phyloP scores from a whole-genome alignment of 768 basidiomycete genomes.

The Trametes meyenii region DNA sequence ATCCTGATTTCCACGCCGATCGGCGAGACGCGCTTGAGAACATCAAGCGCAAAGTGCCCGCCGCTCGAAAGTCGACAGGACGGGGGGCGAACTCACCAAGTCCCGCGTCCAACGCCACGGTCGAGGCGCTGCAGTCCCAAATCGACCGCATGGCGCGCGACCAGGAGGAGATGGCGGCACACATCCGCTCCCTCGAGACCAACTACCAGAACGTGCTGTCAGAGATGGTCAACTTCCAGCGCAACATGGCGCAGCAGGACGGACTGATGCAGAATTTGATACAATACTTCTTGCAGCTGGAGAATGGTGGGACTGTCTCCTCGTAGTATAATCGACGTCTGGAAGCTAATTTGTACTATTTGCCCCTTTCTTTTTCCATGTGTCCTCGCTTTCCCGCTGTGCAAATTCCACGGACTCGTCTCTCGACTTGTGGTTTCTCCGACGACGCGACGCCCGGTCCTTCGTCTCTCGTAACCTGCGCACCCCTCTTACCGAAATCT shows the following conservation, averaged over 20 bases:
- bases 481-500: constrained; percentile 8
- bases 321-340: constrained; percentile 31
- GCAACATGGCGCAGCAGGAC: constrained; percentile 83
- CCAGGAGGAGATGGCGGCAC: constrained; percentile 54
- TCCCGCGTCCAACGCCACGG: constrained; percentile 27
- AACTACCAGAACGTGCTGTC: constrained; percentile 70
- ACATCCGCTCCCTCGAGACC: constrained; percentile 59
- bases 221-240: constrained; percentile 74
- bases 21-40: constrained; percentile 60
- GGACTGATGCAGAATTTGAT: constrained; percentile 80
- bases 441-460: neutral
- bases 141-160: constrained; percentile 49
- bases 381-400: constrained; percentile 30
- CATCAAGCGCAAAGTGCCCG: constrained; percentile 63
- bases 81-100: constrained; percentile 31
- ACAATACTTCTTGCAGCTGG: constrained; percentile 76
- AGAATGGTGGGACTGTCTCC: constrained; percentile 51
- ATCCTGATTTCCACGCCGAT: constrained; percentile 55
- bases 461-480: constrained; percentile 1
- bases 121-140: constrained; percentile 49
- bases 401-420: constrained; percentile 30
- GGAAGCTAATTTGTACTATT: constrained; percentile 41
- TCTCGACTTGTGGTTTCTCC: constrained; percentile 9
- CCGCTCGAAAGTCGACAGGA: constrained; percentile 37
- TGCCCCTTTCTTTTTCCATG: constrained; percentile 17